These are phyloP conservation scores for Chytriomyces hyalinus DNA, from an alignment of 192 early-diverging fungal species.

Conservation along the genomic window DNA sequence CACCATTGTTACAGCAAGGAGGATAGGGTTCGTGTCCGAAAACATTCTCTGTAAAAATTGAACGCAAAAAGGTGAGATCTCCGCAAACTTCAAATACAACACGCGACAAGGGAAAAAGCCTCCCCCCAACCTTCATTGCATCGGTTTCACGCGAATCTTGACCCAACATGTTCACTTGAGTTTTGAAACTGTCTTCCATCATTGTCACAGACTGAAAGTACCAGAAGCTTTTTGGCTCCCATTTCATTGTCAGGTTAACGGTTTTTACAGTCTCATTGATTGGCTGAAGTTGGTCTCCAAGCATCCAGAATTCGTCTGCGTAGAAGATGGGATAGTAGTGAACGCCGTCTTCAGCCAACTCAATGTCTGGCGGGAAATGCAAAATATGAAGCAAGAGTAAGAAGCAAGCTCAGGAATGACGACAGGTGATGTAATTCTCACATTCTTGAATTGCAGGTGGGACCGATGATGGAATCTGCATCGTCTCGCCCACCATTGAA, in stretches of 20 bases:
- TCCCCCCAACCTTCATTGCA: slow-evolving; percentile 68
- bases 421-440: slow-evolving; percentile 31
- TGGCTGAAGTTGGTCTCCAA: slow-evolving; percentile 66
- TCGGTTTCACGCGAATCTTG: slow-evolving; percentile 68
- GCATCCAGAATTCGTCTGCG: slow-evolving; percentile 84
- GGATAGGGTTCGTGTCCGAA: slow-evolving; percentile 84
- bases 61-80: not conserved
- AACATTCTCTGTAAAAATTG: slow-evolving; percentile 72
- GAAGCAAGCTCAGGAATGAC: not conserved
- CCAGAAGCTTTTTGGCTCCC: slow-evolving; percentile 70
- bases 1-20: slow-evolving; percentile 75
- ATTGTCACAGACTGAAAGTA: slow-evolving; percentile 75
- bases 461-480: slow-evolving; percentile 49
- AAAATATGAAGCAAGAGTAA: not conserved
- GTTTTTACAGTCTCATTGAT: slow-evolving; percentile 80
- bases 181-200: slow-evolving; percentile 70
- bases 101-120: not conserved
- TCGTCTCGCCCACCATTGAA: slow-evolving; percentile 57
- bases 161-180: slow-evolving; percentile 62
- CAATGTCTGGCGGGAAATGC: slow-evolving; percentile 45
- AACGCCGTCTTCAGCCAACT: slow-evolving; percentile 36
- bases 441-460: slow-evolving; percentile 62
- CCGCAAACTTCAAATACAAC: not conserved
- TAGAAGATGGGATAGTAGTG: slow-evolving; percentile 74
- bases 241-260: slow-evolving; percentile 70